Conservation (phyloP, 768 basidiomycete genomes). For the Russula vinacea region DNA sequence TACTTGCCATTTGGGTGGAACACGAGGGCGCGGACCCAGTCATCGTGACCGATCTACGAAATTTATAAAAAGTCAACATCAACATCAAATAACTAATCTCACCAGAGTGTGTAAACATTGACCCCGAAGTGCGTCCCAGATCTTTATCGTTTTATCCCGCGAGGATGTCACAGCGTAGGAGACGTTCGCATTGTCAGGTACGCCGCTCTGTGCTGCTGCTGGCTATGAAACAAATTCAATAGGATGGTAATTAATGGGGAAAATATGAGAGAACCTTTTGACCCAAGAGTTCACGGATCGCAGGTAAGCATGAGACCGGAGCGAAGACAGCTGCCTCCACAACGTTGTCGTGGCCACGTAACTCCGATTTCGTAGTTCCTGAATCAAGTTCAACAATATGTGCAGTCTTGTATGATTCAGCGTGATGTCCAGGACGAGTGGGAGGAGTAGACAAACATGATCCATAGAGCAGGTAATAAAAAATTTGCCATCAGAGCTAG, state of each 20-base stretch:
- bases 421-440: neutral
- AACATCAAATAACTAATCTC: slow-evolving; percentile 6
- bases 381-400: slow-evolving; percentile 48
- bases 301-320: slow-evolving; percentile 42
- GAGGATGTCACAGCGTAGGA: slow-evolving; percentile 51
- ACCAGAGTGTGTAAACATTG: slow-evolving; percentile 53
- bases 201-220: slow-evolving; percentile 32
- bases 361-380: slow-evolving; percentile 50
- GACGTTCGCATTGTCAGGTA: slow-evolving; percentile 38
- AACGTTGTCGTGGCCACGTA: slow-evolving; percentile 55
- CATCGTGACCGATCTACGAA: slow-evolving; percentile 45
- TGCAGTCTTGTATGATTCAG: slow-evolving; percentile 42
- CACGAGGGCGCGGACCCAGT: slow-evolving; percentile 55
- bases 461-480: slow-evolving; percentile 53
- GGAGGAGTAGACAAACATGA: slow-evolving; percentile 41
- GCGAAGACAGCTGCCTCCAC: slow-evolving; percentile 53
- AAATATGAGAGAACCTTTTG: slow-evolving; percentile 39
- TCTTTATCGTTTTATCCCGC: slow-evolving; percentile 51
- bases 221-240: slow-evolving; percentile 28
- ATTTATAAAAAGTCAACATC: neutral
- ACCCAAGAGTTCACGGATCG: slow-evolving; percentile 49
- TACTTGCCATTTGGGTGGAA: slow-evolving; percentile 59
- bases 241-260: neutral
- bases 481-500: slow-evolving; percentile 44
- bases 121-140: slow-evolving; percentile 52